A percentile compares a stretch with the other conserved stretches of the same genome.
phyloP scores from a whole-genome alignment of 768 basidiomycete species.

The Gymnopilus junonius region DNA sequence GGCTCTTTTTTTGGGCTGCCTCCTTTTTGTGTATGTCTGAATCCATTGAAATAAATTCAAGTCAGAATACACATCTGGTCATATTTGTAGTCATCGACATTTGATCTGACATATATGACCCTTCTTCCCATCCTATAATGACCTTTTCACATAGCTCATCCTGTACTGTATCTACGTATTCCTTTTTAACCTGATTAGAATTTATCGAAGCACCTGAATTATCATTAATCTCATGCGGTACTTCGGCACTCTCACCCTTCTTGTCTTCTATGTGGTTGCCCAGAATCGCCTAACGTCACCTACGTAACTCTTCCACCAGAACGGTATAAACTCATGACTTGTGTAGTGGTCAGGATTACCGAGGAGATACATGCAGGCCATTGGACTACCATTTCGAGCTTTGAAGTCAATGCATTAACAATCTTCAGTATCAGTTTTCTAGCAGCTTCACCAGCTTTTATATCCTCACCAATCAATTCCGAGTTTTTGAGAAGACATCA shows the following conservation, averaged over 20 bases:
- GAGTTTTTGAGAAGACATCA: conserved; percentile 19
- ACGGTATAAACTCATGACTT: conserved; percentile 30
- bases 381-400: conserved; percentile 35
- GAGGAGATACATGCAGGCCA: conserved; percentile 25
- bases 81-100: conserved; percentile 31
- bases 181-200: not conserved
- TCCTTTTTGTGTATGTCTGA: conserved; percentile 13
- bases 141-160: not conserved
- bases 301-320: conserved; percentile 33
- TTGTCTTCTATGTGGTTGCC: not conserved
- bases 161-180: not conserved
- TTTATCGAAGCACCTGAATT: no score
- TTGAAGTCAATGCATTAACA: conserved; percentile 34
- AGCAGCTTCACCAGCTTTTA: not conserved
- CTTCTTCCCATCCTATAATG: conserved; percentile 8
- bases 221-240: no score
- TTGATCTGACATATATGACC: conserved; percentile 20
- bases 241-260: not conserved
- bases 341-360: conserved; percentile 7
- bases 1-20: not conserved
- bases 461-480: conserved; percentile 7
- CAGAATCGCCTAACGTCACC: conserved; percentile 16
- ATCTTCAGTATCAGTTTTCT: conserved; percentile 27
- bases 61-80: conserved; percentile 17
- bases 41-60: conserved; percentile 32